Percentiles rank a stretch among this genome's conserved stretches.
Conservation (phyloP, 129 eudicot species). For the Daucus carota region DH1_v3.0 NC_030381.2:52406001-52406500, state of each 20-base stretch:
- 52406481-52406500: neutral
- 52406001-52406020: neutral
- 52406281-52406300: neutral
- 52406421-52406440: conserved; percentile 76
- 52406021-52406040: neutral
- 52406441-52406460: conserved; percentile 72
- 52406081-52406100: neutral
- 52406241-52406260: no score
- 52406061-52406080: neutral
- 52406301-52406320: neutral
- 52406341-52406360: no score
- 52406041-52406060: neutral
- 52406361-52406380: conserved; percentile 17
- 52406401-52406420: conserved; percentile 56
- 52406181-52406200: neutral
- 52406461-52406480: neutral
- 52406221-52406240: no score
- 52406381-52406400: conserved; percentile 54
- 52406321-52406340: neutral
- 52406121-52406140: neutral
- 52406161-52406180: neutral
- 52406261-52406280: neutral
- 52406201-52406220: no score
- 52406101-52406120: neutral
- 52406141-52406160: neutral